Evolutionary conservation across 345 rosid species (phyloP).

Genomic region (Streptanthus diversifolius): DNA sequence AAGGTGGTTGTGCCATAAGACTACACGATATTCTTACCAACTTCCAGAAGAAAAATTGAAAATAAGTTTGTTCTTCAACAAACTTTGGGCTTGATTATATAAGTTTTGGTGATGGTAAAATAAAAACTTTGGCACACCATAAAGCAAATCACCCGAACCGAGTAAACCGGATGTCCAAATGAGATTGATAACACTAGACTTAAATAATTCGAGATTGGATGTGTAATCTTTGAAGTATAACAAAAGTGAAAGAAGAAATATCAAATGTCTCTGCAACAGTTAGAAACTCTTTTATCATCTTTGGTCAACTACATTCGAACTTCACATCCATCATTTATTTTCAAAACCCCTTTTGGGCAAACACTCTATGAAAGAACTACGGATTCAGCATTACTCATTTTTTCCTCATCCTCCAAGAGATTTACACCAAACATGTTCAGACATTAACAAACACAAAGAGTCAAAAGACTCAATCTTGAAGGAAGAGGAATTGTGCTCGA

Average conservation of each 20-base stretch:
- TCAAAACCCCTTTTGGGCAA: conserved; percentile 2
- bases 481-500: conserved; percentile 59
- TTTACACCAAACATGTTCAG: conserved; percentile 2
- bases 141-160: too few relatives aligned
- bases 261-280: background rate
- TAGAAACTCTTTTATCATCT: background rate
- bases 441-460: background rate
- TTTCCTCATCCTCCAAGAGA: background rate
- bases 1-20: background rate
- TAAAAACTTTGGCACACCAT: too few relatives aligned
- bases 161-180: too few relatives aligned
- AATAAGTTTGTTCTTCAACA: too few relatives aligned
- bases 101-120: too few relatives aligned
- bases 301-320: background rate
- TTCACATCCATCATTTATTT: conserved; percentile 11
- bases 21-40: background rate
- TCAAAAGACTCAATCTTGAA: conserved; percentile 44
- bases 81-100: too few relatives aligned
- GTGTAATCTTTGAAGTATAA: background rate
- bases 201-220: background rate
- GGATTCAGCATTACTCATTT: conserved; percentile 5
- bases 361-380: background rate
- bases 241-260: background rate
- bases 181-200: background rate
- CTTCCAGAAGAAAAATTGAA: background rate